These are phyloP conservation scores for Ogataea ramenticola DNA, from an alignment of 805 yeast species.

Conservation along the genomic window DNA sequence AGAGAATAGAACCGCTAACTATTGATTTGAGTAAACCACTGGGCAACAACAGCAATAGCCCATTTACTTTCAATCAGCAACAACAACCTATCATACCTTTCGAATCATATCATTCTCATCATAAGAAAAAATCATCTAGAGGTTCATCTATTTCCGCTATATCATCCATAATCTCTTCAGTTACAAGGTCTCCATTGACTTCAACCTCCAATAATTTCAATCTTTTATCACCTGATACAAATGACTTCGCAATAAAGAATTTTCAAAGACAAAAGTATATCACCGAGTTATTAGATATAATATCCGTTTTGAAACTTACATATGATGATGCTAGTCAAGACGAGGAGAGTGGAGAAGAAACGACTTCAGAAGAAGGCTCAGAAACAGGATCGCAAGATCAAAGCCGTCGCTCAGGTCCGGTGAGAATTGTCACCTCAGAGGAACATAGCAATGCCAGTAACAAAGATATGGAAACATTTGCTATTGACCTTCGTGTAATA, in stretches of 20 bases:
- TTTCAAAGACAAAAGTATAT: constrained; percentile 15
- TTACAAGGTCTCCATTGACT: constrained; percentile 9
- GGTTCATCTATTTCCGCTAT: constrained; percentile 28
- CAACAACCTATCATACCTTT: neutral
- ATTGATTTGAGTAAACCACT: constrained; percentile 2
- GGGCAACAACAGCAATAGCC: constrained; percentile 1
- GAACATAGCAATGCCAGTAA: neutral
- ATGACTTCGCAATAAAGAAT: constrained; percentile 6
- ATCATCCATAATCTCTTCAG: constrained; percentile 28
- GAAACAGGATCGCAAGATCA: neutral
- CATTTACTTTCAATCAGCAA: neutral
- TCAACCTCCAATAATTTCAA: neutral
- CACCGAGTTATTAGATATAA: constrained; percentile 11
- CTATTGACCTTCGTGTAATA: constrained; percentile 9
- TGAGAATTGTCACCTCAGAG: neutral
- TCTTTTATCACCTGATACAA: constrained; percentile 1
- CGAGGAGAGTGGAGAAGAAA: neutral
- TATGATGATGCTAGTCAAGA: neutral
- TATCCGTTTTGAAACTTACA: neutral
- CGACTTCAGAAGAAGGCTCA: neutral
- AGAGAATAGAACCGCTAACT: neutral
- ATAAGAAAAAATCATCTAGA: constrained; percentile 17
- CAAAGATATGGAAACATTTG: constrained; percentile 2
- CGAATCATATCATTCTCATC: neutral
- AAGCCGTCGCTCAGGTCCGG: too few relatives aligned